These are phyloP conservation scores for Pseudisothecium myosuroides DNA, from an alignment of 225 moss, liverwort and hornwort genomes.

Conservation along the genomic window DNA sequence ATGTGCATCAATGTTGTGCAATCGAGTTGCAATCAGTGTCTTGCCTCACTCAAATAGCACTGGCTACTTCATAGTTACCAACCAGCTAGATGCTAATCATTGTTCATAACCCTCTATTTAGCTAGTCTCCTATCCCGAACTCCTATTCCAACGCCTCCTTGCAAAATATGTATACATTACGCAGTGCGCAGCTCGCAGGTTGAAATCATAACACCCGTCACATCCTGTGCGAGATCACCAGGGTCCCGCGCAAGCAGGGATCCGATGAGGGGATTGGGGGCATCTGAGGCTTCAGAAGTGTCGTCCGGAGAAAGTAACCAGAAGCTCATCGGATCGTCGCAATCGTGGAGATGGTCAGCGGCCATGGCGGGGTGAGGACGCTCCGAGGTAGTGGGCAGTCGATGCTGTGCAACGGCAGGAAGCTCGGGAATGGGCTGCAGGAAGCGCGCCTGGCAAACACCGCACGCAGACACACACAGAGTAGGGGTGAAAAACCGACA, in stretches of 20 bases:
- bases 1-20: not conserved
- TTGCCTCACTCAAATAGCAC: not conserved
- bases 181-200: no score
- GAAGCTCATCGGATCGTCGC: not conserved
- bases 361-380: not conserved
- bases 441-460: not conserved
- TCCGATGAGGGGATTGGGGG: not conserved
- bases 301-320: not conserved
- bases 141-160: not conserved
- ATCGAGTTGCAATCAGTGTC: not conserved
- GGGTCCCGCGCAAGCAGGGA: no score
- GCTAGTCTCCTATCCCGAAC: not conserved
- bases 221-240: not conserved
- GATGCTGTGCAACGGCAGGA: not conserved
- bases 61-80: not conserved
- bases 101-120: not conserved
- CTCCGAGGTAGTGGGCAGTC: not conserved
- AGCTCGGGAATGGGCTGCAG: not conserved
- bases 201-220: not conserved
- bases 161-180: not conserved
- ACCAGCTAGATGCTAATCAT: not conserved
- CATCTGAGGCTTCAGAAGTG: not conserved
- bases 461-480: no score
- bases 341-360: not conserved
- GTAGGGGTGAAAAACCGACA: fast-evolving